Base-by-base conservation (phyloP, 352 stramenopile species). In the Phytophthora brassicae region DNA sequence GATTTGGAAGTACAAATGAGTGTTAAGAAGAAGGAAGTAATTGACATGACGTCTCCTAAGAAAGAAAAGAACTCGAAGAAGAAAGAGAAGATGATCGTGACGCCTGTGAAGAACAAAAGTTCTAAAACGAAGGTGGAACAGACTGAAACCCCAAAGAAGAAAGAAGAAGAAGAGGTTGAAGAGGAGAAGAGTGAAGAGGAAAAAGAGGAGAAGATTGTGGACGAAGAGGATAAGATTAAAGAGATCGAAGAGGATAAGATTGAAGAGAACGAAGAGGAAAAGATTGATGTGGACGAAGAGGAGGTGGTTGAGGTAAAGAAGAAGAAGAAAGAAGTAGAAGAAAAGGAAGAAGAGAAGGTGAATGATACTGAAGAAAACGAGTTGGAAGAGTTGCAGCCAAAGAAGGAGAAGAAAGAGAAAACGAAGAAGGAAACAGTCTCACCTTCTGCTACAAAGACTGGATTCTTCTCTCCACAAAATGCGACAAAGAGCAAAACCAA, bases 1-100 rank as follows among this genome's bases (percentile, higher is more conserved):
- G 73, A 81, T 33, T 29, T 72, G 60, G 60, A 82, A 36, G 31
- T 87, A 12, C 31, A 47, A 12, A 58, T 75, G 28, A 68, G 43
- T 1, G 36, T 16, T 31, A 75, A 48, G 58, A 59, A 72, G 26
- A 46, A 74, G 8, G 51, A 71, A 12, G 55, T 75, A 23, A 80
- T 82, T 29, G 74, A 85, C 14, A 56, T 79, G 36, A 70, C 66
- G 23, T 74, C 68, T 2, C 54, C 54, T 2, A 53, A 62, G 22
- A 73, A 72, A 17, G 13, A n/a, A 1, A 57, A 72, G 51, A 65
- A 14, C 13, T 46, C 56, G 4, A 60, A 53, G n/a, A 75, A 72
- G 49, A 62, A 73, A 20, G 45, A 74, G 53, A 47, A 6, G 35
- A 63, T 51, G 24, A 11, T 2, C 1, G n/a, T 48, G 53, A 60